Conservation (phyloP, 805 yeast genomes). For the Saccharomycopsis fibuligera region DNA sequence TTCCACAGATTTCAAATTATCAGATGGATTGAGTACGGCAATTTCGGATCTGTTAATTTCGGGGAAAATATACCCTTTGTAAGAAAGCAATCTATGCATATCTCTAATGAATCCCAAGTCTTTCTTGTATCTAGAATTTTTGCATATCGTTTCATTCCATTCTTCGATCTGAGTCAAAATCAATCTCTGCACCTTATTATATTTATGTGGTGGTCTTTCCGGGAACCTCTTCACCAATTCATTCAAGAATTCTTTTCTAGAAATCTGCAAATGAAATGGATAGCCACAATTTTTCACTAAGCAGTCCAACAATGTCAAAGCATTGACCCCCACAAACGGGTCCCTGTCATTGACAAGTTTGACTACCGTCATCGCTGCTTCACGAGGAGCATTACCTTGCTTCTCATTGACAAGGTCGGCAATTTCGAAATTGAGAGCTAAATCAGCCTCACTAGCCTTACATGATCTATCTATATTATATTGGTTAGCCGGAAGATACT, state of each 20-base stretch:
- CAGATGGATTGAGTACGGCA: constrained; percentile 88
- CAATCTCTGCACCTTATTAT: constrained; percentile 75
- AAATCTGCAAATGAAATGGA: constrained; percentile 91
- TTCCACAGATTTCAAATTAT: constrained; percentile 76
- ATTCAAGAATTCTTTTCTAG: constrained; percentile 89
- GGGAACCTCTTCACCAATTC: constrained; percentile 92
- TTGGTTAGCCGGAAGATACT: too few species aligned
- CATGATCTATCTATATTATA: constrained; percentile 83
- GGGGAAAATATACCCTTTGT: constrained; percentile 92
- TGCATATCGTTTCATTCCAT: constrained; percentile 94
- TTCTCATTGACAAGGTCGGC: constrained; percentile 91
- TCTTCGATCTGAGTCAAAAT: constrained; percentile 89
- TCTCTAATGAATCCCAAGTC: constrained; percentile 90
- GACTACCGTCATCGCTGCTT: constrained; percentile 84
- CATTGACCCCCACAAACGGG: constrained; percentile 78
- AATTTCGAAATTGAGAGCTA: constrained; percentile 82
- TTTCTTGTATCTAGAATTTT: constrained; percentile 81
- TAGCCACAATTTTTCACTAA: constrained; percentile 97
- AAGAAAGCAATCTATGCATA: constrained; percentile 85
- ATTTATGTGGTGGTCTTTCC: constrained; percentile 84
- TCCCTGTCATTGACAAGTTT: constrained; percentile 76
- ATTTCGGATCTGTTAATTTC: constrained; percentile 85
- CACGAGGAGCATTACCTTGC: constrained; percentile 86
- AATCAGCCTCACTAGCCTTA: constrained; percentile 77
- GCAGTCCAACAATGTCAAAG: constrained; percentile 76